Base-by-base conservation (phyloP, 257 asterid species). In the Scutellaria galericulata region DNA sequence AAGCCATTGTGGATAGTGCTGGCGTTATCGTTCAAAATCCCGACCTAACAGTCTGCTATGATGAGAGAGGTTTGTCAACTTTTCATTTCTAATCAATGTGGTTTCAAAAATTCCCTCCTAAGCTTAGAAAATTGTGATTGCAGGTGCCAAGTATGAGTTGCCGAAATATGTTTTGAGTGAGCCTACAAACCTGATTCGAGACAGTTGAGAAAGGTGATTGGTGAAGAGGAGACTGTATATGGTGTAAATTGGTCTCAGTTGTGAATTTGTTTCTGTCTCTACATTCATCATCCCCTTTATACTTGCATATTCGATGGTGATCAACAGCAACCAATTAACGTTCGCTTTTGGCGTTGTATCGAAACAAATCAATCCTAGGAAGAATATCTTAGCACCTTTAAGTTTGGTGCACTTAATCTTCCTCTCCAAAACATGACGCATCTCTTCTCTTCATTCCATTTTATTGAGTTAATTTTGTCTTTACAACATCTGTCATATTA, bases 141-240 rank as follows among this genome's bases (percentile, higher is more conserved):
- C 97, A 90, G 98, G 98, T 73, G 94, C 93, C 47, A 92, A 87
- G 83, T 92, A 92, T 53, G 98, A 92, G 87, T 78, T 92, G 54
- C 98, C 98, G 51, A 92, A 86, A 79, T 92, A 92, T 51, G 98
- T 90, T 37, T 76, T 92, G 82, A 90, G 98, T 3, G 97, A 90
- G 82, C 98, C 97, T 3, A 83, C 89, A 8, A 92, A 92, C 80
- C 78, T 90, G 92, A 87, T 92, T 71, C 89, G 73, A 40, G 87
- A 87, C 72, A 79, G 77, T 66, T 74, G 77, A 81, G 47, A 76
- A 52, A 22, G 72, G 37, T 1, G 37, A 31, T 31, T 31, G 37
- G 5, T 31, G 37, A 31, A 4, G 37, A 31, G 37, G 76, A 68
- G 79, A 77, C 77, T 77, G 88, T 81, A 78, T 58, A 80, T 83